A percentile compares a stretch with the other conserved stretches of the same genome.
Conservation (phyloP, 306 rosid species). For the Pyrus communis region DNA sequence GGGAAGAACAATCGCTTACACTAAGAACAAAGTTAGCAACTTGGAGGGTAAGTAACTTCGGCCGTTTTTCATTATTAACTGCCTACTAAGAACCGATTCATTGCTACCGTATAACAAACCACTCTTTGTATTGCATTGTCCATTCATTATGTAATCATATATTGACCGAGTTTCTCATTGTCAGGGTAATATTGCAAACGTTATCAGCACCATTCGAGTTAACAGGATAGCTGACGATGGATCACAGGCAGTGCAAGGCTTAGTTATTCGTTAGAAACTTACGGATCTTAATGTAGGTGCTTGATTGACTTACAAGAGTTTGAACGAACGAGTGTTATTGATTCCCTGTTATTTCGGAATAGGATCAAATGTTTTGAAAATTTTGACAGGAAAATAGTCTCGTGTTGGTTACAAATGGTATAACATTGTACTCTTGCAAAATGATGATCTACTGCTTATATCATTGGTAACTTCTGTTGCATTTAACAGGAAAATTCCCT, state of each 20-base stretch:
- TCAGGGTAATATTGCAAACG: conserved; percentile 69
- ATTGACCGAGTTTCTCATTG: conserved; percentile 3
- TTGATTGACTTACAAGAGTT: neutral
- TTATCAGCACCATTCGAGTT: conserved; percentile 72
- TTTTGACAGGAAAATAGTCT: too few relatives aligned
- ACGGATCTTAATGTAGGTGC: neutral
- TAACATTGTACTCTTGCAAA: too few relatives aligned
- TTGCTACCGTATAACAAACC: too few relatives aligned
- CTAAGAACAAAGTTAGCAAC: conserved; percentile 62
- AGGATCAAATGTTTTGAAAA: conserved; percentile 7
- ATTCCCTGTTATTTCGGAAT: neutral
- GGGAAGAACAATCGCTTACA: conserved; percentile 70
- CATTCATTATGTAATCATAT: neutral
- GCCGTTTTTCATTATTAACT: neutral
- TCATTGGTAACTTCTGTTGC: too few relatives aligned
- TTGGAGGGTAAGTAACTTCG: conserved; percentile 68
- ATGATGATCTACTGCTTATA: too few relatives aligned
- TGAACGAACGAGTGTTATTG: neutral
- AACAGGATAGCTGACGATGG: conserved; percentile 65
- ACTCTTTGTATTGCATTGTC: too few relatives aligned
- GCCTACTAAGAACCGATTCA: neutral
- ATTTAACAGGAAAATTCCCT: too few relatives aligned
- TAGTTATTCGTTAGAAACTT: conserved; percentile 49
- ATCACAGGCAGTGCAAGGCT: conserved; percentile 59
- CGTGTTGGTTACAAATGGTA: too few relatives aligned